Evolutionary conservation across 2,329 filamentous ascomycete species (phyloP).

Genomic region (Aspergillus flavus): DNA sequence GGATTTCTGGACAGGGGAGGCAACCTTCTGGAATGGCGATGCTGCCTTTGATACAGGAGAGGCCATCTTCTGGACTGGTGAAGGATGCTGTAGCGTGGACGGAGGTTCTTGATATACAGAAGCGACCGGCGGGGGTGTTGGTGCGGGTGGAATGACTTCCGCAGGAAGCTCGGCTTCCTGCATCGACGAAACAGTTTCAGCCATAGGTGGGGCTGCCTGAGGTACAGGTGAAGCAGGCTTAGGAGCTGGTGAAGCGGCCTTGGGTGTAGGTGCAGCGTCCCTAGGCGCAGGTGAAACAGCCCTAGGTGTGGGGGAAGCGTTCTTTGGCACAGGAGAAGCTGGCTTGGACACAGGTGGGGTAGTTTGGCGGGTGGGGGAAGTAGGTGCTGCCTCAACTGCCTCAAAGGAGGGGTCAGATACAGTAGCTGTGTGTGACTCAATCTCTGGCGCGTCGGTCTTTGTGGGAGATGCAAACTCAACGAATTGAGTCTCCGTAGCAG

Average conservation of each 20-base stretch:
- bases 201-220: slow-evolving; percentile 5
- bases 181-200: not conserved
- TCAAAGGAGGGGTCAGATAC: slow-evolving; percentile 16
- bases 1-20: slow-evolving; percentile 26
- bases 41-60: slow-evolving; percentile 17
- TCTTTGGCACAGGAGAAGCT: slow-evolving; percentile 18
- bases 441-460: slow-evolving; percentile 17
- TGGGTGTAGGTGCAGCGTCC: slow-evolving; percentile 4
- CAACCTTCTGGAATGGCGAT: slow-evolving; percentile 20
- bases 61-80: slow-evolving; percentile 11
- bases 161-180: slow-evolving; percentile 4
- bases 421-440: slow-evolving; percentile 18
- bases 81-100: slow-evolving; percentile 11
- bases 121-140: slow-evolving; percentile 7
- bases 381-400: slow-evolving; percentile 9
- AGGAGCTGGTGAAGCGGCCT: not conserved
- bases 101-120: slow-evolving; percentile 17
- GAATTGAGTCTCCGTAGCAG: slow-evolving; percentile 32
- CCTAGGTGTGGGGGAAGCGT: slow-evolving; percentile 12
- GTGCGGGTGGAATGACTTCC: slow-evolving; percentile 6
- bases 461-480: slow-evolving; percentile 28
- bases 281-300: slow-evolving; percentile 5
- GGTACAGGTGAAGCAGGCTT: slow-evolving; percentile 8
- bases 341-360: slow-evolving; percentile 20
- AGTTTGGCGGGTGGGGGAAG: slow-evolving; percentile 15